phyloP scores from a whole-genome alignment of 192 early-diverging fungal genomes.

The Coemansia pectinata region DNA sequence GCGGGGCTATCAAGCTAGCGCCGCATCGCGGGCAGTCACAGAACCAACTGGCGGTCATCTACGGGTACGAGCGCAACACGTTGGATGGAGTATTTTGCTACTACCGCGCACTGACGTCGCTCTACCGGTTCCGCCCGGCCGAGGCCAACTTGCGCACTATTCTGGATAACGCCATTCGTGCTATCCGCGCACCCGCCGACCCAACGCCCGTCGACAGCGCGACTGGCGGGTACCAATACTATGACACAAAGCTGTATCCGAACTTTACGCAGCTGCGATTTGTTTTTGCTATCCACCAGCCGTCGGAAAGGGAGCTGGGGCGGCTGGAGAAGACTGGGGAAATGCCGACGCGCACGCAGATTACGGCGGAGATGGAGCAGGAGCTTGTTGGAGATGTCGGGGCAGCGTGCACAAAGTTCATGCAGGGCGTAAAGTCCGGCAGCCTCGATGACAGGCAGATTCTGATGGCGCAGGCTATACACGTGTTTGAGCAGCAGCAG shows the following conservation, averaged over 20 bases:
- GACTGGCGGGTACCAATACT: constrained; percentile 17
- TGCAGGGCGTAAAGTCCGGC: constrained; percentile 17
- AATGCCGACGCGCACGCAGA: background rate
- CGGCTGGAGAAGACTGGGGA: background rate
- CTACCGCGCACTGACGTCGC: constrained; percentile 42
- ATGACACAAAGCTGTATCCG: constrained; percentile 27
- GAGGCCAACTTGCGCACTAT: constrained; percentile 40
- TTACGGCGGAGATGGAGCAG: constrained; percentile 11
- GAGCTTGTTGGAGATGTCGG: constrained; percentile 10
- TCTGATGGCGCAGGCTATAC: constrained; percentile 27
- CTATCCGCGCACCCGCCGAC: constrained; percentile 7
- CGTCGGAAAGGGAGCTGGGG: constrained; percentile 1
- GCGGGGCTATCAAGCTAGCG: constrained; percentile 37
- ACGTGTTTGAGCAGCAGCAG: constrained; percentile 46
- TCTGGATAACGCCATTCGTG: constrained; percentile 32
- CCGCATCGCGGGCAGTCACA: constrained; percentile 50
- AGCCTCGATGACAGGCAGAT: constrained; percentile 15
- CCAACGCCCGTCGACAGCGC: background rate
- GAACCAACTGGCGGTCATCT: constrained; percentile 50
- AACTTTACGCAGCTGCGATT: constrained; percentile 42
- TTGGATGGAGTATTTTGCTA: constrained; percentile 36
- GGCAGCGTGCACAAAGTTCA: constrained; percentile 18
- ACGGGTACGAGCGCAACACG: constrained; percentile 39
- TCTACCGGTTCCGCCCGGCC: constrained; percentile 26
- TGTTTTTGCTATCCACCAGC: constrained; percentile 32